These are phyloP conservation scores for barrel medic (Medicago truncatula) DNA, from an alignment of 306 rosid species.

Conservation along the genomic window MtrunA17r5.0-ANR NC_053048.1:9109001-9109500, in stretches of 20 bases:
- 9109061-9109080: conserved; percentile 99
- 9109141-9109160: conserved; percentile 96
- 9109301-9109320: conserved; percentile 99
- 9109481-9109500: too few relatives aligned
- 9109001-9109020: conserved; percentile 96
- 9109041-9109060: conserved; percentile 93
- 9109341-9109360: neutral
- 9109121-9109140: conserved; percentile 98
- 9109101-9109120: conserved; percentile 98
- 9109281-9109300: conserved; percentile 99
- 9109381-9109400: neutral
- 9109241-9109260: conserved; percentile 99
- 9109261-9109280: conserved; percentile 99
- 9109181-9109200: conserved; percentile 97
- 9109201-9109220: conserved; percentile 98
- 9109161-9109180: conserved; percentile 99
- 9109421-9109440: neutral
- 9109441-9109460: neutral
- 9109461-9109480: neutral
- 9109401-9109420: neutral
- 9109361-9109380: neutral
- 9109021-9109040: conserved; percentile 99
- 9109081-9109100: conserved; percentile 98
- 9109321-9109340: conserved; percentile 65
- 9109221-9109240: conserved; percentile 99